These are phyloP conservation scores for Hericium erinaceus DNA, from an alignment of 768 basidiomycete genomes.

Conservation along the genomic window DNA sequence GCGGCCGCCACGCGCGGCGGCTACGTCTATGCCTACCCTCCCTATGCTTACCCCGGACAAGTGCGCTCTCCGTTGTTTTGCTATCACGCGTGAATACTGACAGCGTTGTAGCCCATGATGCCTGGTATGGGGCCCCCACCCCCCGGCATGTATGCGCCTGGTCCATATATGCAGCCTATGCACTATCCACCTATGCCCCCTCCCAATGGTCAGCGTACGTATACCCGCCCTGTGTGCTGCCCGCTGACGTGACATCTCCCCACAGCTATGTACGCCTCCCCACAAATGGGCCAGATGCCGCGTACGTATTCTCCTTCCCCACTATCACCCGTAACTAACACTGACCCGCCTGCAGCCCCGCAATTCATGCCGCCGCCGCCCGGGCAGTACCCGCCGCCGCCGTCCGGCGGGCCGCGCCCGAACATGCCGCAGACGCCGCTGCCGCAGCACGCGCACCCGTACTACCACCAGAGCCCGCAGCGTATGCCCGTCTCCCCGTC, in stretches of 20 bases:
- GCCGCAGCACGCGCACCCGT: slow-evolving; percentile 77
- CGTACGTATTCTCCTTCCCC: slow-evolving; percentile 40
- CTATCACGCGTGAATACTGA: slow-evolving; percentile 3
- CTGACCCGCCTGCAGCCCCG: slow-evolving; percentile 34
- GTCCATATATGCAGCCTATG: slow-evolving; percentile 80
- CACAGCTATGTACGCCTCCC: slow-evolving; percentile 71
- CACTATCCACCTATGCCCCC: slow-evolving; percentile 72
- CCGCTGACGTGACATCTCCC: not conserved
- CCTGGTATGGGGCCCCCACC: slow-evolving; percentile 77
- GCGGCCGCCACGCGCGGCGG: slow-evolving; percentile 38
- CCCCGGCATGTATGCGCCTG: slow-evolving; percentile 70
- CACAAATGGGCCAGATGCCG: slow-evolving; percentile 82
- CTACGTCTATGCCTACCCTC: slow-evolving; percentile 67
- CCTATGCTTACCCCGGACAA: slow-evolving; percentile 70
- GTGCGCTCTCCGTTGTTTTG: slow-evolving; percentile 29
- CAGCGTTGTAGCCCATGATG: slow-evolving; percentile 59
- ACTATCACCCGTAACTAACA: not conserved
- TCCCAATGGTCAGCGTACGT: slow-evolving; percentile 49
- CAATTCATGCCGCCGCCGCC: slow-evolving; percentile 78
- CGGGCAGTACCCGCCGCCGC: slow-evolving; percentile 67
- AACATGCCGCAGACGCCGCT: slow-evolving; percentile 92
- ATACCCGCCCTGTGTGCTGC: not conserved
- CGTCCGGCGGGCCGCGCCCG: slow-evolving; percentile 70
- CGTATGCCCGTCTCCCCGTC: slow-evolving; percentile 33
- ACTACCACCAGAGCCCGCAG: slow-evolving; percentile 87